A percentile compares a stretch with the other conserved stretches of the same genome.
Evolutionary conservation across 495 filamentous ascomycete species (phyloP).

Genomic region (Aspergillus haitiensis): DNA sequence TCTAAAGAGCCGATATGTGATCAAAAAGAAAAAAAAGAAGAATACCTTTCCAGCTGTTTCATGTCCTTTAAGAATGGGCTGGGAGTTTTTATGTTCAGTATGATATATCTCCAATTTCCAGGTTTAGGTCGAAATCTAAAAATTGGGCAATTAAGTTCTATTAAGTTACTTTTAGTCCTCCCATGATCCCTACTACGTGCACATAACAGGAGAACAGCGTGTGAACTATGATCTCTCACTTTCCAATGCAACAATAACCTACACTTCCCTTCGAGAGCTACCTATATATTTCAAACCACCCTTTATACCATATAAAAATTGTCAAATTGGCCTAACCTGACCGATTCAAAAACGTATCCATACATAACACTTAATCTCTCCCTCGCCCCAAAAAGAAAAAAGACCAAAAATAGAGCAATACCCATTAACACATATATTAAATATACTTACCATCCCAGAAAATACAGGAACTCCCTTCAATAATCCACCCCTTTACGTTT

Average conservation of each 20-base stretch:
- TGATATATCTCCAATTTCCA: slow-evolving; percentile 43
- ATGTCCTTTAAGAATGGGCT: slow-evolving; percentile 36
- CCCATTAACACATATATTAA: background rate
- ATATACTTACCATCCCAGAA: background rate
- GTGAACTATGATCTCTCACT: too few species aligned
- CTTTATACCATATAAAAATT: too few species aligned
- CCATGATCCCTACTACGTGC: background rate
- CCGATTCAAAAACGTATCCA: too few species aligned
- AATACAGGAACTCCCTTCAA: background rate
- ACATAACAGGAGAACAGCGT: too few species aligned
- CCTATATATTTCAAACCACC: too few species aligned
- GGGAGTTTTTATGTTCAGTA: slow-evolving; percentile 47
- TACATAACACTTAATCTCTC: too few species aligned
- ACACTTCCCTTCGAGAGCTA: too few species aligned
- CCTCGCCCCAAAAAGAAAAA: background rate
- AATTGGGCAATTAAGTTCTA: slow-evolving; percentile 32
- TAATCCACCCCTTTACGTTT: background rate
- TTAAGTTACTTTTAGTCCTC: slow-evolving; percentile 9
- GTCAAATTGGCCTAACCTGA: too few species aligned
- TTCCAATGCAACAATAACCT: too few species aligned
- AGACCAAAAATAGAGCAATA: background rate
- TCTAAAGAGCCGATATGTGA: slow-evolving; percentile 38
- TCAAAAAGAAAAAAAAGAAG: slow-evolving; percentile 45
- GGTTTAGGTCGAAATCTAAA: slow-evolving; percentile 40
- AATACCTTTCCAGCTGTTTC: slow-evolving; percentile 40